Evolutionary conservation across 768 basidiomycete genomes (phyloP), one percentile per base, ranked within the genome.

Genomic region (Clavaria fumosa): DNA sequence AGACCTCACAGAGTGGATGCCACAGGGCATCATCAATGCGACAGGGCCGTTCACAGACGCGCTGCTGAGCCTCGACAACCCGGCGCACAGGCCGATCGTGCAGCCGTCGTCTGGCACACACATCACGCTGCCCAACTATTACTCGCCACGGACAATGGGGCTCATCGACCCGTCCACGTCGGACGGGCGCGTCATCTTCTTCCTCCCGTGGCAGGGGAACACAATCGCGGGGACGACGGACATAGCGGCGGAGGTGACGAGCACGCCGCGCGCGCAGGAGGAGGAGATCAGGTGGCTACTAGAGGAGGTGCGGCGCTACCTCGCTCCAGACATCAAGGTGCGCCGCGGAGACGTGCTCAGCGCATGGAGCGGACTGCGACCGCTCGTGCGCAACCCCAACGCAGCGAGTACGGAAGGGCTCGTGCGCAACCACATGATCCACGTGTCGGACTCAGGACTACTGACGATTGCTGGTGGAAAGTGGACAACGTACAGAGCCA

Each of bases 211-310:
- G 93, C 80, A 96, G 59, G 93, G 93, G 6, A 88, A 81, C 62
- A 90, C 90, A 27, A 90, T 99, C 44, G 93, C 93, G 1, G 93
- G 93, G 18, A 96, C 95, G 2, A 99, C 93, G 5, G 93, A 99
- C 55, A 69, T 82, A 0, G 79, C 81, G 0, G 75, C 81, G 2
- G 52, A 59, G 1, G 81, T 93, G 37, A 66, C 67, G 10, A 53
- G 69, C 24, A 75, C 90, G 46, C 91, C 91, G 4, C 66, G 70
- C 3, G 85, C 91, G 1, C 64, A 69, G 15, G 93, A 97, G 57
- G 88, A 95, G 44, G 93, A 99, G 49, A 90, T 99, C 43, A 76
- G 82, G 23, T 99, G 91, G 91, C 79, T 99, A 34, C 67, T 99
- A 4, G 85, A 91, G 48, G 93, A 99, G 54, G 80, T 97, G 22